Evolutionary conservation across 148 eudicot genomes (phyloP).

Genomic region (Spergularia bocconei): DNA sequence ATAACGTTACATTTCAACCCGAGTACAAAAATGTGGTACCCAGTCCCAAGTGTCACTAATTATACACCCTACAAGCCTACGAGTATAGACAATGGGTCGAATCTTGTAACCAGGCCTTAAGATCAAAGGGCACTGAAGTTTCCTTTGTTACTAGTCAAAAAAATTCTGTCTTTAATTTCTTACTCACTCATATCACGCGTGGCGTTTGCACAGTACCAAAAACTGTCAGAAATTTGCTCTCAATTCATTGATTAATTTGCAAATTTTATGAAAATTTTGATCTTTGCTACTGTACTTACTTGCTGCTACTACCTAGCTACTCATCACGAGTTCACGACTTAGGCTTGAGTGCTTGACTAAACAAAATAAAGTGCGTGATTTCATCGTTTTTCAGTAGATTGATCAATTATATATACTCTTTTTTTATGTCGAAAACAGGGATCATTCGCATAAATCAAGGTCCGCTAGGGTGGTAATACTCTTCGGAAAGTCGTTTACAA

Average conservation of each 20-base stretch:
- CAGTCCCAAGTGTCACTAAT: too few relatives aligned
- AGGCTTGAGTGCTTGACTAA: too few relatives aligned
- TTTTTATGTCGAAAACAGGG: too few relatives aligned
- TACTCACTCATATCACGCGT: slow-evolving; percentile 23
- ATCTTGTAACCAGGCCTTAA: slow-evolving; percentile 22
- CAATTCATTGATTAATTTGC: neutral
- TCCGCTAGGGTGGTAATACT: too few relatives aligned
- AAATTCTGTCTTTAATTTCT: neutral
- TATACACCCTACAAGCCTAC: neutral
- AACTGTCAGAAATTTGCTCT: slow-evolving; percentile 16
- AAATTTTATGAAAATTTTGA: neutral
- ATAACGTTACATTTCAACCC: too few relatives aligned
- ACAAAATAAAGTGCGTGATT: too few relatives aligned
- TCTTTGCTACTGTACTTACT: neutral
- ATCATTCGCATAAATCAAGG: too few relatives aligned
- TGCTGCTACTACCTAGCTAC: neutral
- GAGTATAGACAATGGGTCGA: slow-evolving; percentile 8
- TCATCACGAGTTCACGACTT: neutral
- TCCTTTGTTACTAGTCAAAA: slow-evolving; percentile 1
- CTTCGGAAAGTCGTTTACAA: too few relatives aligned
- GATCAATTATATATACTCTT: too few relatives aligned
- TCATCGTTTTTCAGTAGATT: too few relatives aligned
- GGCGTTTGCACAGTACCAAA: slow-evolving; percentile 16
- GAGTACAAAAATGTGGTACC: too few relatives aligned
- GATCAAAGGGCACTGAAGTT: slow-evolving; percentile 6